phyloP scores from a whole-genome alignment of 164 flowering plant genomes.

The Cinnamomum chago region DNA sequence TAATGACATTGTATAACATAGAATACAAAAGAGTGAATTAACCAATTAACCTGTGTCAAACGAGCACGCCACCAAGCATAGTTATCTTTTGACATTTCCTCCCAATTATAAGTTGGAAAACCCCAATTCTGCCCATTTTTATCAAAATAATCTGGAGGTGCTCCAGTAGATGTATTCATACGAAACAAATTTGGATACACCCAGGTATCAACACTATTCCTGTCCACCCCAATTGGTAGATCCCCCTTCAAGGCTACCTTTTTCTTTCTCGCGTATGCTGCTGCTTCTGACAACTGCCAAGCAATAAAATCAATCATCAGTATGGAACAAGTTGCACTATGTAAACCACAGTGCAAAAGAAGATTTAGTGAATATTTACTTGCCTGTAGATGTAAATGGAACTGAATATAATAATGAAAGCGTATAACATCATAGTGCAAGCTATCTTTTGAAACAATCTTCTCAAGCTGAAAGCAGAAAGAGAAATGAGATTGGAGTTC shows the following conservation, averaged over 20 bases:
- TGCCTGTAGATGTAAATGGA: conserved; percentile 80
- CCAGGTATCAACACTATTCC: conserved; percentile 98
- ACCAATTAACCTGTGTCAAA: conserved; percentile 62
- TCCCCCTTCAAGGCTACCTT: conserved; percentile 92
- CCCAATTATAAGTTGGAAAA: conserved; percentile 96
- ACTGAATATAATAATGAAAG: conserved; percentile 89
- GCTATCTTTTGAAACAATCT: conserved; percentile 70
- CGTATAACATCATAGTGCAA: conserved; percentile 68
- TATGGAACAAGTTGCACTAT: not conserved
- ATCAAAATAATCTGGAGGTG: conserved; percentile 95
- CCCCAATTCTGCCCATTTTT: conserved; percentile 99
- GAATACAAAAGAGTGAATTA: not conserved
- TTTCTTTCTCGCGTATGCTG: conserved; percentile 80
- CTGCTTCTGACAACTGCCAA: conserved; percentile 74
- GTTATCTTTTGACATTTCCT: conserved; percentile 95
- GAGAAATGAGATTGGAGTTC: conserved; percentile 7
- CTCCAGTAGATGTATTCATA: conserved; percentile 94
- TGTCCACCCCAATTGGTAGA: conserved; percentile 91
- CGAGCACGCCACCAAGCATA: conserved; percentile 99
- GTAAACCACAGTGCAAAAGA: not conserved
- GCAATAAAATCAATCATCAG: conserved; percentile 2
- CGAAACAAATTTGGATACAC: conserved; percentile 86
- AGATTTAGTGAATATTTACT: conserved; percentile 15
- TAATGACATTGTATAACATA: not conserved
- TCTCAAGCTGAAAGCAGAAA: conserved; percentile 72